A percentile compares a stretch with the other conserved stretches of the same genome.
Evolutionary conservation across 2,329 filamentous ascomycete species (phyloP).

Genomic region (Calonectria hawksworthii): DNA sequence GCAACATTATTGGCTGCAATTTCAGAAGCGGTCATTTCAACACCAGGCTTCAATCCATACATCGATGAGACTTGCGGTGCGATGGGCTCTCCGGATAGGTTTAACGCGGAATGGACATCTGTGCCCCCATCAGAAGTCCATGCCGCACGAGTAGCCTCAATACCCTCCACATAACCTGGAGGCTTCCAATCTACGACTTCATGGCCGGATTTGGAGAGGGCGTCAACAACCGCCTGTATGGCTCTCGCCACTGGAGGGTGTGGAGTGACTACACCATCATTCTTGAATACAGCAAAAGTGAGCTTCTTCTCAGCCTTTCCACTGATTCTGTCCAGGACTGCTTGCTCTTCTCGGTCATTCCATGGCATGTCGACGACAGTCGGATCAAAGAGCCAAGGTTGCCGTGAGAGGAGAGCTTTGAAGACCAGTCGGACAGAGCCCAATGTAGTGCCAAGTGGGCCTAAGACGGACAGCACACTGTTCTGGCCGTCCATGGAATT

Average conservation of each 20-base stretch:
- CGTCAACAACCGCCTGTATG: neutral
- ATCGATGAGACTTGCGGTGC: neutral
- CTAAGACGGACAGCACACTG: neutral
- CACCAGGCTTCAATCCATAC: neutral
- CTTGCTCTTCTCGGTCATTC: neutral
- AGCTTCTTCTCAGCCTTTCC: neutral
- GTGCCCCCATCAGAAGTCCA: neutral
- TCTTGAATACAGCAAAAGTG: neutral
- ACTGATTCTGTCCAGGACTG: neutral
- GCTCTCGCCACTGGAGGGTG: neutral
- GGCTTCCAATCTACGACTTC: neutral
- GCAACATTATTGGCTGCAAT: neutral
- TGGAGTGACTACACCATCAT: neutral
- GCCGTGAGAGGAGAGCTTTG: neutral
- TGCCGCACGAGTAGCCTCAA: neutral
- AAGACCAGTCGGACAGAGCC: neutral
- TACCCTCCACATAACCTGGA: neutral
- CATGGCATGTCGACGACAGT: neutral
- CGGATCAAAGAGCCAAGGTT: neutral
- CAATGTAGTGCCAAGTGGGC: neutral
- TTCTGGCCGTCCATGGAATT: slow-evolving; percentile 4
- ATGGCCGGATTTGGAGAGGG: neutral
- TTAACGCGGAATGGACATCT: neutral
- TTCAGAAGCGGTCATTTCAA: neutral
- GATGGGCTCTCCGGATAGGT: neutral